These are phyloP conservation scores for Apiospora arundinis DNA, from an alignment of 2,329 filamentous ascomycete genomes.

Conservation along the genomic window DNA sequence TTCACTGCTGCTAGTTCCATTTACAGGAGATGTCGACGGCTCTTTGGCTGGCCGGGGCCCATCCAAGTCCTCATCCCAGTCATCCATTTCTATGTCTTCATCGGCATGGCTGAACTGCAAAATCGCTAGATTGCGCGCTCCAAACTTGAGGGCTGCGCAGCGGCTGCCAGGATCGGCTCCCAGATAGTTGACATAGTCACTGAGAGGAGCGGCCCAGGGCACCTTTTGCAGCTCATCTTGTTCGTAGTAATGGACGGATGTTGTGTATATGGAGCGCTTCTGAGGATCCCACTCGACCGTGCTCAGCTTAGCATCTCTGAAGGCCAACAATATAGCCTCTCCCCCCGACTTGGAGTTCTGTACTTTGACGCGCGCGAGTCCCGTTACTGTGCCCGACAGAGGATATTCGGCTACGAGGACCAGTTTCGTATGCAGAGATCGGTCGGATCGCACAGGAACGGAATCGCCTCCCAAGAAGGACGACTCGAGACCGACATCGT, in stretches of 20 bases:
- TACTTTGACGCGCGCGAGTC: conserved; percentile 78
- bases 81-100: conserved; percentile 89
- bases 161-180: conserved; percentile 89
- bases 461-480: conserved; percentile 71
- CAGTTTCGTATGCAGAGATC: conserved; percentile 75
- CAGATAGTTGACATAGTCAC: conserved; percentile 79
- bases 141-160: conserved; percentile 95
- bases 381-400: conserved; percentile 83
- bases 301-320: conserved; percentile 91
- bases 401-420: conserved; percentile 85
- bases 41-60: conserved; percentile 65
- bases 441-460: conserved; percentile 65
- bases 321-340: conserved; percentile 82
- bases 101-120: conserved; percentile 87
- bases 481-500: conserved; percentile 69
- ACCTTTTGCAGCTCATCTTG: conserved; percentile 85
- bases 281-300: conserved; percentile 93
- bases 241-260: conserved; percentile 98
- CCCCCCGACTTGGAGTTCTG: conserved; percentile 78
- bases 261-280: conserved; percentile 78
- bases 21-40: conserved; percentile 46
- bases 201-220: conserved; percentile 80
- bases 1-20: conserved; percentile 56
- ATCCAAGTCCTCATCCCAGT: conserved; percentile 85
- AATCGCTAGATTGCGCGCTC: conserved; percentile 86